Conservation (phyloP, 176 grass and related monocot species). For the Cenchrus purpureus region DNA sequence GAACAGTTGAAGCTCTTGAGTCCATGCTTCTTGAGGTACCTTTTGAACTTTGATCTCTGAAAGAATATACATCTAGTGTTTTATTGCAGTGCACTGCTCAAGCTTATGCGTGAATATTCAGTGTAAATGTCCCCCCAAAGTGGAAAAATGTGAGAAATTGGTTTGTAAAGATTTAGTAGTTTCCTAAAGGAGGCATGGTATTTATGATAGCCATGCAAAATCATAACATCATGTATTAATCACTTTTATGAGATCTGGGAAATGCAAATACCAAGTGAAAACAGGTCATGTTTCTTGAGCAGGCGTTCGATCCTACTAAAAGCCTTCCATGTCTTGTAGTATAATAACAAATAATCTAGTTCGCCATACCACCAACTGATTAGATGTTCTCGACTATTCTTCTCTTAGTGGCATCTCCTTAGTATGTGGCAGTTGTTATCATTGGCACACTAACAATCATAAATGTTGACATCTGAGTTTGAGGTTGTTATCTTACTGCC, state of each 20-base stretch:
- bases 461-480: slow-evolving; percentile 5
- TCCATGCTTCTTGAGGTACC: slow-evolving; percentile 97
- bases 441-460: background rate
- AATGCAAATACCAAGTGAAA: slow-evolving; percentile 5
- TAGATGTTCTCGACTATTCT: slow-evolving; percentile 22
- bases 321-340: background rate
- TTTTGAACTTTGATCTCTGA: slow-evolving; percentile 45
- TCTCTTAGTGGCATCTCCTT: background rate
- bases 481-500: slow-evolving; percentile 2
- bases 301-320: background rate
- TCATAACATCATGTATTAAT: background rate
- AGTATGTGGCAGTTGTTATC: background rate
- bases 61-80: slow-evolving; percentile 17
- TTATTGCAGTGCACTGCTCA: no score
- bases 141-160: background rate
- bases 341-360: slow-evolving; percentile 5
- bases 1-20: slow-evolving; percentile 90
- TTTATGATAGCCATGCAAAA: background rate
- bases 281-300: background rate
- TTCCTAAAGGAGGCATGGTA: background rate
- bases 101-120: no score
- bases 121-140: no score
- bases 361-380: slow-evolving; percentile 13
- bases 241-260: background rate
- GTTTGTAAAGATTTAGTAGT: background rate